Percentiles rank a stretch among this genome's conserved stretches.
Evolutionary conservation across 306 rosid species (phyloP).

Genomic region (Casuarina cunninghamiana): DNA sequence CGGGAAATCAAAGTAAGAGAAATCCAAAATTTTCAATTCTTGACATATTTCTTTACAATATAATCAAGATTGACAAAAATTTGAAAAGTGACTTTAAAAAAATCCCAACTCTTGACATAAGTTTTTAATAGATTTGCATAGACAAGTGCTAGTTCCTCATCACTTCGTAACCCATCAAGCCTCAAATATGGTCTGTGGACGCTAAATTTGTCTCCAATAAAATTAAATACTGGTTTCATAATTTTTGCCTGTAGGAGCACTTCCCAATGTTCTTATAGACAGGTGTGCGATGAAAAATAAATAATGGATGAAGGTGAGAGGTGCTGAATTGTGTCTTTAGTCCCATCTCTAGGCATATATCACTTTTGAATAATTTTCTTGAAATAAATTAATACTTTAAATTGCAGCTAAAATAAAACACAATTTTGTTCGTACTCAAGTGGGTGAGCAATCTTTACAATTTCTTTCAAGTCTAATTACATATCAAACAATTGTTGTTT

Average conservation of each 20-base stretch:
- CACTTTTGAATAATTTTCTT: neutral
- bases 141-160: neutral
- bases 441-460: conserved; percentile 11
- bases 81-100: neutral
- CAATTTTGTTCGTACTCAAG: neutral
- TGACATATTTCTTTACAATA: neutral
- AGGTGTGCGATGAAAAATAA: neutral
- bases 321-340: neutral
- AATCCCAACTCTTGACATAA: neutral
- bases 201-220: neutral
- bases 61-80: neutral
- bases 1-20: conserved; percentile 5
- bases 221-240: neutral
- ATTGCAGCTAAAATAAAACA: neutral
- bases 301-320: neutral
- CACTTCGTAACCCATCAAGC: neutral
- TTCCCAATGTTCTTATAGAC: neutral
- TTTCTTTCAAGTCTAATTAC: neutral
- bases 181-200: neutral
- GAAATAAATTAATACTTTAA: neutral
- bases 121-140: neutral
- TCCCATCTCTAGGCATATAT: neutral
- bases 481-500: neutral
- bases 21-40: conserved; percentile 4
- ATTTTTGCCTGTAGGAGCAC: neutral